These are phyloP conservation scores for Suillus subaureus DNA, from an alignment of 768 basidiomycete species.

Conservation along the genomic window DNA sequence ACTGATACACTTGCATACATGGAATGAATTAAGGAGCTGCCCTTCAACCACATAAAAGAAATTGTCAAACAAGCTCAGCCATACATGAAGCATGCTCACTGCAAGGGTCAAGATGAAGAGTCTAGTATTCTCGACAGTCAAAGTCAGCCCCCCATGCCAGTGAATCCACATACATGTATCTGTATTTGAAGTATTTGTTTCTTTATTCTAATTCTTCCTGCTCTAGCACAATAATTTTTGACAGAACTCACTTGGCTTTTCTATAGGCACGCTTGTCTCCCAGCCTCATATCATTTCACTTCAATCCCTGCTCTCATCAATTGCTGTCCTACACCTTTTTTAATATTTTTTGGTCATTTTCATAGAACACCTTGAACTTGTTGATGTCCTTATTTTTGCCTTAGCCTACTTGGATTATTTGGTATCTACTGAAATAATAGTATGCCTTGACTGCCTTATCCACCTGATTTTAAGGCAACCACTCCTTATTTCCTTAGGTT, in stretches of 20 bases:
- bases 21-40: neutral
- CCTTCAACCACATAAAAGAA: neutral
- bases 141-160: too few relatives aligned
- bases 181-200: neutral
- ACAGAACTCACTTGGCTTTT: neutral
- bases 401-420: neutral
- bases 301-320: neutral
- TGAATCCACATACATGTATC: neutral
- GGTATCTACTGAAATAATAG: neutral
- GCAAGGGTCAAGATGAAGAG: neutral
- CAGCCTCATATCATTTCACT: neutral
- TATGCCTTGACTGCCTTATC: neutral
- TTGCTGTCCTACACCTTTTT: neutral
- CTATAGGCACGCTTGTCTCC: neutral
- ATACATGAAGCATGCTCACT: neutral
- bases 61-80: neutral
- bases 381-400: neutral
- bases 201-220: neutral
- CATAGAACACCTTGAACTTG: neutral
- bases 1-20: neutral
- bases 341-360: neutral
- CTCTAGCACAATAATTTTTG: neutral
- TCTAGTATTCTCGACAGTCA: neutral
- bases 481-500: neutral
- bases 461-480: neutral